A percentile compares a stretch with the other conserved stretches of the same genome.
These are phyloP conservation scores for Xylogone sp. DNA, from an alignment of 2,329 filamentous ascomycete species.

Conservation along the genomic window DNA sequence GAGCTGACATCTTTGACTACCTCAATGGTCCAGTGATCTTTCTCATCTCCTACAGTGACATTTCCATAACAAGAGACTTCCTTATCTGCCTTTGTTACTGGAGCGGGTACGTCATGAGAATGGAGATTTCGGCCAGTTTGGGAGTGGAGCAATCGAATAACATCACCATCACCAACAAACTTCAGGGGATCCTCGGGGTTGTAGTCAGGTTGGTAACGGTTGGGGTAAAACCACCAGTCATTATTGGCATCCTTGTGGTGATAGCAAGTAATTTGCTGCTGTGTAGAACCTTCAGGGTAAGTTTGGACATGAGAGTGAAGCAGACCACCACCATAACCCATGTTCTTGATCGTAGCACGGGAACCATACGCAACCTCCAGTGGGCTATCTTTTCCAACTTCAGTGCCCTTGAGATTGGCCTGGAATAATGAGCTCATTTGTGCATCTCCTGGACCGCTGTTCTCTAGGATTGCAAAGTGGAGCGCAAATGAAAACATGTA, in stretches of 20 bases:
- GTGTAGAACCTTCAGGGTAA: slow-evolving; percentile 85
- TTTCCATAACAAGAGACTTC: slow-evolving; percentile 98
- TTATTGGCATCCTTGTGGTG: slow-evolving; percentile 99
- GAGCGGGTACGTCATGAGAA: slow-evolving; percentile 86
- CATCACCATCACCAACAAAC: slow-evolving; percentile 73
- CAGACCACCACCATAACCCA: slow-evolving; percentile 96
- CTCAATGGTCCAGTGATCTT: slow-evolving; percentile 96
- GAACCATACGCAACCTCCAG: slow-evolving; percentile 89
- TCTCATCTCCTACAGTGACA: slow-evolving; percentile 89
- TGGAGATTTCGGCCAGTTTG: slow-evolving; percentile 97
- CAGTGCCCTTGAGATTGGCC: slow-evolving; percentile 88
- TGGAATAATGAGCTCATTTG: slow-evolving; percentile 99
- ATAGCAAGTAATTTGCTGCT: slow-evolving; percentile 98
- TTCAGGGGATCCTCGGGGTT: slow-evolving; percentile 65
- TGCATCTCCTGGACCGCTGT: slow-evolving; percentile 93
- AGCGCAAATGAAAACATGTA: slow-evolving; percentile 95
- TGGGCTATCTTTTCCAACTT: slow-evolving; percentile 91
- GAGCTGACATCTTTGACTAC: slow-evolving; percentile 84
- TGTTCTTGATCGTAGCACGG: slow-evolving; percentile 92
- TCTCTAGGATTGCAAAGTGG: slow-evolving; percentile 91
- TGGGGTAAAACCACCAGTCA: slow-evolving; percentile 99
- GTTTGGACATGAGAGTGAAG: slow-evolving; percentile 96
- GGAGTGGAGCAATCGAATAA: slow-evolving; percentile 85
- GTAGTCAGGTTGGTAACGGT: slow-evolving; percentile 72
- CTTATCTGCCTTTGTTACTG: slow-evolving; percentile 81